Conservation (phyloP, 345 rosid genomes). For the Clarkia xantiana region DNA sequence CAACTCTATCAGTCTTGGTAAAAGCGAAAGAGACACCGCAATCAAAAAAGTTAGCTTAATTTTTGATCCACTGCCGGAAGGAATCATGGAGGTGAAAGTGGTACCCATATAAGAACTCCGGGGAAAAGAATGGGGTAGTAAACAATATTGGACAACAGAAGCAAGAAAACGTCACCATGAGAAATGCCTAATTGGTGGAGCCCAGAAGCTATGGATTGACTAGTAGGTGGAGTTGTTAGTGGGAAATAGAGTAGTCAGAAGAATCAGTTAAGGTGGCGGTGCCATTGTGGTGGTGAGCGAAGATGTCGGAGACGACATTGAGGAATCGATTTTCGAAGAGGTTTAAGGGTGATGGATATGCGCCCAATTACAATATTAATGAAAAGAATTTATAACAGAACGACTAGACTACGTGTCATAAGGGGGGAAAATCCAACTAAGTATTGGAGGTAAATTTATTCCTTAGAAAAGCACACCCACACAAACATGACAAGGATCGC, state of each 20-base stretch:
- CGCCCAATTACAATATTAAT: too few relatives aligned
- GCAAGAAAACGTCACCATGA: slow-evolving; percentile 53
- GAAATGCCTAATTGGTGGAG: slow-evolving; percentile 36
- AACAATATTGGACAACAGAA: slow-evolving; percentile 56
- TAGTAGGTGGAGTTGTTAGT: slow-evolving; percentile 26
- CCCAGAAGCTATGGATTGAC: slow-evolving; percentile 45
- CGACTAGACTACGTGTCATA: too few relatives aligned
- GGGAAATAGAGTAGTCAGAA: slow-evolving; percentile 50
- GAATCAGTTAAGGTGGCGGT: slow-evolving; percentile 41
- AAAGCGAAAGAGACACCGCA: slow-evolving; percentile 37
- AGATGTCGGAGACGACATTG: slow-evolving; percentile 48
- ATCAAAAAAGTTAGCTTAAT: slow-evolving; percentile 23
- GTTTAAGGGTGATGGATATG: too few relatives aligned
- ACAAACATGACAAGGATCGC: too few relatives aligned
- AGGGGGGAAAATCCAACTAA: too few relatives aligned
- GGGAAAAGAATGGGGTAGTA: slow-evolving; percentile 47
- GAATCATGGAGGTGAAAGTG: slow-evolving; percentile 53
- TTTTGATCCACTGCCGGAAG: slow-evolving; percentile 32
- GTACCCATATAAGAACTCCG: slow-evolving; percentile 51
- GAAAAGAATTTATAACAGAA: too few relatives aligned
- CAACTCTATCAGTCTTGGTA: slow-evolving; percentile 20
- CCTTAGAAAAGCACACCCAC: too few relatives aligned
- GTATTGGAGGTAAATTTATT: too few relatives aligned
- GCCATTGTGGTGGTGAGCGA: slow-evolving; percentile 36
- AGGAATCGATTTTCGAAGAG: slow-evolving; percentile 41